phyloP scores from a whole-genome alignment of 2,329 filamentous ascomycete species.

The Xylariaceae sp. region DNA sequence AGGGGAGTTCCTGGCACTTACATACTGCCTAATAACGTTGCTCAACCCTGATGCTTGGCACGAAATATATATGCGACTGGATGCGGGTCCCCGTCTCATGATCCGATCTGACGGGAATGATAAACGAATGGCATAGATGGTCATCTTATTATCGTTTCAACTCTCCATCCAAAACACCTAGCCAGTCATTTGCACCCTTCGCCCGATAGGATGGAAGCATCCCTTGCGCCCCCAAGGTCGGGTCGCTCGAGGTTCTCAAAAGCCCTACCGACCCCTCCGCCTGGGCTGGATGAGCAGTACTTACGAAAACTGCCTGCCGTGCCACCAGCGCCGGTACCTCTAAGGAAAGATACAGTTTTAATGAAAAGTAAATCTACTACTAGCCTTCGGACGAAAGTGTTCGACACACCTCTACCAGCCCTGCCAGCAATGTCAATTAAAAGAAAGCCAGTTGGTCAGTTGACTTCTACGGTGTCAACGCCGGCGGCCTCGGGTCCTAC shows the following conservation, averaged over 20 bases:
- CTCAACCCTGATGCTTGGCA: constrained; percentile 5
- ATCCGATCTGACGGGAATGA: constrained; percentile 23
- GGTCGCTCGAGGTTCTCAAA: constrained; percentile 57
- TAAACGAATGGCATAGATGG: constrained; percentile 16
- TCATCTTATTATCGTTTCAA: constrained; percentile 17
- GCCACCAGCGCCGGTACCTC: constrained; percentile 26
- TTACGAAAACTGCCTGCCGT: constrained; percentile 23
- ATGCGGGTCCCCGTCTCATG: constrained; percentile 16
- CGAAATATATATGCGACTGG: constrained; percentile 23
- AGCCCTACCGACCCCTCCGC: constrained; percentile 50
- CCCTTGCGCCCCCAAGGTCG: constrained; percentile 33
- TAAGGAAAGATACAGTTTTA: constrained; percentile 25
- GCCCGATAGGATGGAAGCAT: constrained; percentile 22
- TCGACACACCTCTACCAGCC: constrained; percentile 31
- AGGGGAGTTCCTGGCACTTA: not conserved
- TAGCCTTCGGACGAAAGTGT: constrained; percentile 22
- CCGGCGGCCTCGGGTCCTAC: constrained; percentile 8
- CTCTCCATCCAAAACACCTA: constrained; percentile 16
- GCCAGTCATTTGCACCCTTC: constrained; percentile 12
- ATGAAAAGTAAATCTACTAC: constrained; percentile 22
- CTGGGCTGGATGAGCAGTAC: constrained; percentile 23
- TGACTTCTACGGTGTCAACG: constrained; percentile 8
- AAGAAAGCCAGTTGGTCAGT: constrained; percentile 32
- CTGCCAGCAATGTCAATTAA: constrained; percentile 34
- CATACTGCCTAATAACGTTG: not conserved